Conservation (phyloP, 371 early-diverging fungal genomes). For the Mucor lusitanicus region DNA sequence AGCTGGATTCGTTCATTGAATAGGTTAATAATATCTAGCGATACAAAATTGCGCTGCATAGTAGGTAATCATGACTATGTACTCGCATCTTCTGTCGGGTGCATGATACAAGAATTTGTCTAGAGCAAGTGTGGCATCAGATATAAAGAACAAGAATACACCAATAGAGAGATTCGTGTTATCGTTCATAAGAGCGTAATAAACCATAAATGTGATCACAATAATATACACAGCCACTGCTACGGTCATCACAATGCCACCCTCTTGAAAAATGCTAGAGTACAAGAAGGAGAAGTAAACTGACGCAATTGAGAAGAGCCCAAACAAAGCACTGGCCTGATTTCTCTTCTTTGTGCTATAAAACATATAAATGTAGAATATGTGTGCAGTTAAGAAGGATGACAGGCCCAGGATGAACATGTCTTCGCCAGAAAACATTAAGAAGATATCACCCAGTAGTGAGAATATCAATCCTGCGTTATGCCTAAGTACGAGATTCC, state of each 20-base stretch:
- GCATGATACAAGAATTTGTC: conserved; percentile 11
- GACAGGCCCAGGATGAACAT: conserved; percentile 9
- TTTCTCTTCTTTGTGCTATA: conserved; percentile 3
- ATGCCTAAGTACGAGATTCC: neutral
- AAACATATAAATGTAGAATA: conserved; percentile 15
- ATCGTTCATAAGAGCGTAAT: conserved; percentile 12
- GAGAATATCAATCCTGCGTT: conserved; percentile 9
- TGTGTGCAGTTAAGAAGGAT: conserved; percentile 15
- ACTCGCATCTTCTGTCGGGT: conserved; percentile 3
- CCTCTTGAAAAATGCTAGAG: neutral
- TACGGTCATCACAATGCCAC: conserved; percentile 5
- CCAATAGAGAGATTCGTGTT: conserved; percentile 8
- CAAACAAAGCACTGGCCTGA: neutral
- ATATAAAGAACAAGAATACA: conserved; percentile 15
- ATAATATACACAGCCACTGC: conserved; percentile 12
- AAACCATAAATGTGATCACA: conserved; percentile 10
- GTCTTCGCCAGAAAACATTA: conserved; percentile 13
- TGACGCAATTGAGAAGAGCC: neutral
- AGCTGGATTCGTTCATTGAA: neutral
- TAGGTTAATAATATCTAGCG: conserved; percentile 7
- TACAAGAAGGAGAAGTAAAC: conserved; percentile 6
- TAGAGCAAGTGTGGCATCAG: conserved; percentile 16
- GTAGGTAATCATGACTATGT: conserved; percentile 16
- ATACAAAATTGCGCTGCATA: conserved; percentile 17
- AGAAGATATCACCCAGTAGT: conserved; percentile 14